phyloP scores from a whole-genome alignment of 139 green algal species.

The Auxenochlorella pyrenoidosa region DNA sequence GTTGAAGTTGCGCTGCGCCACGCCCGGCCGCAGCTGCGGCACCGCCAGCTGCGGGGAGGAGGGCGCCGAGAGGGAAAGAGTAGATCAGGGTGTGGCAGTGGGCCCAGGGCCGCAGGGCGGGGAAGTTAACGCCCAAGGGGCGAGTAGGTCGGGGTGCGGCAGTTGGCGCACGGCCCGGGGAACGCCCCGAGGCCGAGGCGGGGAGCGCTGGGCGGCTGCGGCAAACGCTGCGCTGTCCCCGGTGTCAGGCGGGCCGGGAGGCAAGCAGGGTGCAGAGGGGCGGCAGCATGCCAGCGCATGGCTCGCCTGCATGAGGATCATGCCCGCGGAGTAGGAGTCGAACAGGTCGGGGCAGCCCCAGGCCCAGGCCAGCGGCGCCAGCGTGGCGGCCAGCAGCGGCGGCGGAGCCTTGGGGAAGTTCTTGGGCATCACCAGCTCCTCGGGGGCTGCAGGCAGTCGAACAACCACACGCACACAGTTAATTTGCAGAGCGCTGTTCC shows the following conservation, averaged over 20 bases:
- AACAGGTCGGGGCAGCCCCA: constrained; percentile 90
- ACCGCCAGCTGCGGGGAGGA: constrained; percentile 54
- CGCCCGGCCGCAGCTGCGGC: constrained; percentile 73
- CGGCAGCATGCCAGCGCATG: too few relatives aligned
- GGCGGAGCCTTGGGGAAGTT: constrained; percentile 74
- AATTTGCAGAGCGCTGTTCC: too few relatives aligned
- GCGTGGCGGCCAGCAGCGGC: constrained; percentile 72
- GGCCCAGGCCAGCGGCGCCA: constrained; percentile 83
- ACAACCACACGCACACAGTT: too few relatives aligned
- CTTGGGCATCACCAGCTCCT: constrained; percentile 91
- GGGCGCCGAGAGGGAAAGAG: not conserved
- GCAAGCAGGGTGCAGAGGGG: too few relatives aligned
- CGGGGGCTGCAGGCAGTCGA: constrained; percentile 59
- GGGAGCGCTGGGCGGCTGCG: too few relatives aligned
- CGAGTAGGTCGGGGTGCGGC: too few relatives aligned
- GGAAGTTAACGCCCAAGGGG: too few relatives aligned
- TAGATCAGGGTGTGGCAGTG: not conserved
- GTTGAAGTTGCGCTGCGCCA: constrained; percentile 60
- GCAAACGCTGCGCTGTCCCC: too few relatives aligned
- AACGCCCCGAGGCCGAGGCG: too few relatives aligned
- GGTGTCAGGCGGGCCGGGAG: too few relatives aligned
- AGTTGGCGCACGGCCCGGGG: too few relatives aligned
- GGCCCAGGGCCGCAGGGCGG: too few relatives aligned
- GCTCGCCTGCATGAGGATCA: constrained; percentile 79
- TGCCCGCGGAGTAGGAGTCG: constrained; percentile 82